Evolutionary conservation across 2,329 filamentous ascomycete genomes (phyloP).

Genomic region (Cytospora piceae): DNA sequence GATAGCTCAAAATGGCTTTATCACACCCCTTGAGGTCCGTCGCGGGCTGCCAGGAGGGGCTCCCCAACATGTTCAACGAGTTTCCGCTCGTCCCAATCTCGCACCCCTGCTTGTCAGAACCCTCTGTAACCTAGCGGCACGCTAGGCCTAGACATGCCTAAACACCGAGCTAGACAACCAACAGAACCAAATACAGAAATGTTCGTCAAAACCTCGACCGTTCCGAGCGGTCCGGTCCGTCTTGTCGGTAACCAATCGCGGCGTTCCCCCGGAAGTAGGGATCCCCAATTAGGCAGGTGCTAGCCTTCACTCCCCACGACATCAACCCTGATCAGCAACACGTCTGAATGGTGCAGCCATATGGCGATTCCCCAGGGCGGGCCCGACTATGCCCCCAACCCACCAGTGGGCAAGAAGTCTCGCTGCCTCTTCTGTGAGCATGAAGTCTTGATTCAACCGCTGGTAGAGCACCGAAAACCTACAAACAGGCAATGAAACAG

Average conservation of each 20-base stretch:
- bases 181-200: background rate
- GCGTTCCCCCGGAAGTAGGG: background rate
- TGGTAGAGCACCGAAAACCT: background rate
- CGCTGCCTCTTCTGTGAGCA: background rate
- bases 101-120: background rate
- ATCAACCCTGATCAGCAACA: background rate
- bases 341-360: background rate
- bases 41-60: too few species aligned
- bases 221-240: background rate
- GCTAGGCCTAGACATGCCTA: background rate
- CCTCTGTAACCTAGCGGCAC: background rate
- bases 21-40: background rate
- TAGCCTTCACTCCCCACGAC: background rate
- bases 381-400: background rate
- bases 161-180: background rate
- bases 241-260: constrained; percentile 1
- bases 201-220: background rate
- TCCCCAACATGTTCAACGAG: background rate
- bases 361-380: background rate
- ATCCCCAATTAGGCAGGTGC: background rate
- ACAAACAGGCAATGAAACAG: too few species aligned
- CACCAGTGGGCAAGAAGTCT: background rate
- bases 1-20: background rate
- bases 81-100: background rate
- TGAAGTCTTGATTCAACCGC: background rate